Evolutionary conservation across 2,329 filamentous ascomycete species (phyloP).

Genomic region (Aschersonia sp.): DNA sequence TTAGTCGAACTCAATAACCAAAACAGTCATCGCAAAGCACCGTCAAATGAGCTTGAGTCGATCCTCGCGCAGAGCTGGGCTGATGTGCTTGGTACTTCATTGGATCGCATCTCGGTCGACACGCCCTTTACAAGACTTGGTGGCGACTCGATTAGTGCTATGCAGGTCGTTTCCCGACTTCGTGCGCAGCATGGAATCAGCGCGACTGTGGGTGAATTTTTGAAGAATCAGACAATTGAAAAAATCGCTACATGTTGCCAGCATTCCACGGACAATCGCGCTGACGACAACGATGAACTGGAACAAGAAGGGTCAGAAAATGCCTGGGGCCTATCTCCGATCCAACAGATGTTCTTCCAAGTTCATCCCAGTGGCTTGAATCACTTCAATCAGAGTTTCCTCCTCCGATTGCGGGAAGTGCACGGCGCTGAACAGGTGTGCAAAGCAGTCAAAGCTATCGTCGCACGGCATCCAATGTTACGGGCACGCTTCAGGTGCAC

Average conservation of each 20-base stretch:
- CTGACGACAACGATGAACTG: background rate
- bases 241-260: conserved; percentile 9
- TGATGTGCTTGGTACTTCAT: conserved; percentile 21
- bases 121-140: conserved; percentile 24
- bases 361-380: conserved; percentile 14
- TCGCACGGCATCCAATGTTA: conserved; percentile 20
- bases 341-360: conserved; percentile 27
- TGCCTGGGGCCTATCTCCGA: conserved; percentile 24
- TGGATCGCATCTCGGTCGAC: conserved; percentile 12
- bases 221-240: conserved; percentile 13
- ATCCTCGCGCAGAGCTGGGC: conserved; percentile 18
- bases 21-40: background rate
- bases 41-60: conserved; percentile 1
- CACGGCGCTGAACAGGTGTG: conserved; percentile 7
- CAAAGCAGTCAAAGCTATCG: conserved; percentile 11
- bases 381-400: conserved; percentile 30
- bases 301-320: conserved; percentile 8
- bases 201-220: conserved; percentile 18
- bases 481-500: conserved; percentile 15
- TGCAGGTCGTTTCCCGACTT: conserved; percentile 25
- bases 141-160: conserved; percentile 29
- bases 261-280: background rate
- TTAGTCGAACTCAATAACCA: conserved; percentile 1
- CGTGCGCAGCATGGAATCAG: conserved; percentile 12
- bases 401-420: conserved; percentile 10